Evolutionary conservation across 805 yeast genomes (phyloP), one percentile per base, ranked within the genome.

Genomic region (Wickerhamomyces kurtzmanii): DNA sequence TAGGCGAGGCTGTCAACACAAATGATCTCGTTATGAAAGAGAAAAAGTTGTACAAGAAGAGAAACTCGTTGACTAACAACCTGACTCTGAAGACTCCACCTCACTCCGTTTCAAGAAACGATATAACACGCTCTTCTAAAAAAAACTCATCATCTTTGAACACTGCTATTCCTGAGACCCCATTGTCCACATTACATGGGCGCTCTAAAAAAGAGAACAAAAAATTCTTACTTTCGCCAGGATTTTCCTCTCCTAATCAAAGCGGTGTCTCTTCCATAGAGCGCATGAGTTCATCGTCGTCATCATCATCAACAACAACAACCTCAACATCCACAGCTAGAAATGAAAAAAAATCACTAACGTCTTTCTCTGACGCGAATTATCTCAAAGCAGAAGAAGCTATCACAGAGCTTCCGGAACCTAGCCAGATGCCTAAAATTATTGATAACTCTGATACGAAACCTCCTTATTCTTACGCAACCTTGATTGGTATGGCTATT

Each of bases 381-480:
- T n/a, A n/a, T n/a, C n/a, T n/a, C n/a, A n/a, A n/a, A 18, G 15
- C 21, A 20, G 28, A 23, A n/a, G 32, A 32, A 9, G 38, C 12
- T 12, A 17, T 17, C 6, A 10, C 28, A 22, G 34, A 32, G 10
- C 23, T 25, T 14, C 52, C 52, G 9, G 33, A 33, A 1, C 52
- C 52, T 8, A 19, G 28, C 9, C 24, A 34, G 21, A 43, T 47
- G 51, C 51, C 52, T 2, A 30, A 26, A 12, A 30, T 47, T 6
- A 23, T 36, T 2, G 30, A 36, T 23, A 40, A 41, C 9, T 41
- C 40, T 2, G 39, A 37, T 14, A 38, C 49, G 9, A 89, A 91
- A 52, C 98, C 98, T 2, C 95, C 95, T 1, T 87, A 76, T 51
- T 84, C 96, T 5, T 89, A 89, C 49, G 98, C 98, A 4, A 78